Evolutionary conservation across 345 rosid genomes (phyloP).

Genomic region (Linum usitatissimum): DNA sequence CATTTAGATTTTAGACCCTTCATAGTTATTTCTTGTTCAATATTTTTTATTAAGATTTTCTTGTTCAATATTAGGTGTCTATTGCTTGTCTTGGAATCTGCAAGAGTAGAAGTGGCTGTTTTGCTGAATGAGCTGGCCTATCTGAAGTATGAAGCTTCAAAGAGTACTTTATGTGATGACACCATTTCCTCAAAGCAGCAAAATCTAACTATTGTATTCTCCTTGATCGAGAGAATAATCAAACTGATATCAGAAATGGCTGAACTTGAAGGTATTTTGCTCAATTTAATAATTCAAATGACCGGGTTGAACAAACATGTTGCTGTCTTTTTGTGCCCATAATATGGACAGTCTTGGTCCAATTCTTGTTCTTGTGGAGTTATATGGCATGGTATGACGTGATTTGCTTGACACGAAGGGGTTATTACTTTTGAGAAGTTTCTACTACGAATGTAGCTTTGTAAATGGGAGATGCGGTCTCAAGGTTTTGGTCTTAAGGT

Average conservation of each 20-base stretch:
- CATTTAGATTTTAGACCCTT: background rate
- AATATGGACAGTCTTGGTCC: background rate
- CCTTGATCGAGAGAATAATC: constrained; percentile 77
- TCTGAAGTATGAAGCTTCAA: constrained; percentile 70
- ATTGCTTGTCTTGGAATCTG: constrained; percentile 68
- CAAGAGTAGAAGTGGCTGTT: constrained; percentile 83
- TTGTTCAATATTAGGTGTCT: constrained; percentile 46
- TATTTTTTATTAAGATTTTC: constrained; percentile 8
- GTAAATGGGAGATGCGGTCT: no score
- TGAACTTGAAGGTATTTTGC: constrained; percentile 48
- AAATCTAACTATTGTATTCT: constrained; percentile 50
- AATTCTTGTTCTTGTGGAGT: background rate
- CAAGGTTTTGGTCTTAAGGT: no score
- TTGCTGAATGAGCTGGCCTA: constrained; percentile 76
- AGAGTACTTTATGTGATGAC: constrained; percentile 40
- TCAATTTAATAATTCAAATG: background rate
- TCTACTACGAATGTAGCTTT: no score
- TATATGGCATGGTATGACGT: background rate
- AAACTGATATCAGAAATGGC: constrained; percentile 39
- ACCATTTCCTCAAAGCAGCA: constrained; percentile 44
- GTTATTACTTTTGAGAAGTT: no score
- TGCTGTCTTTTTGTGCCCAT: background rate
- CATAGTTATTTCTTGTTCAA: background rate
- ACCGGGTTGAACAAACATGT: background rate
- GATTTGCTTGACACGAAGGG: background rate